These are phyloP conservation scores for Pseudisothecium myosuroides DNA, from an alignment of 225 moss, liverwort and hornwort genomes.

Conservation along the genomic window DNA sequence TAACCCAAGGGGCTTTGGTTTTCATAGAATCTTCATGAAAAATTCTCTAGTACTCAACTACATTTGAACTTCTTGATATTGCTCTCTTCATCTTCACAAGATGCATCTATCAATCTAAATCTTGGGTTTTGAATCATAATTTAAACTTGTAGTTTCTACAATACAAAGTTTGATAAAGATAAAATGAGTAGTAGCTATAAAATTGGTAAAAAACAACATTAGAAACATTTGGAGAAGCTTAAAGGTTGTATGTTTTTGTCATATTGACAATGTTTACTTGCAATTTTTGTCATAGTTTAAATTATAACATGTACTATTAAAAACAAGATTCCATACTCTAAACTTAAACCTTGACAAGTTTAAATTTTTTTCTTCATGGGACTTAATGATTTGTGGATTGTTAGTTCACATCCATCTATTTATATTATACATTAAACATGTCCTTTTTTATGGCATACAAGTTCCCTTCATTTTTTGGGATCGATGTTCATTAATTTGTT, in stretches of 20 bases:
- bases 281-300: neutral
- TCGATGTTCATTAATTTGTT: neutral
- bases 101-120: neutral
- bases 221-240: neutral
- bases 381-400: neutral
- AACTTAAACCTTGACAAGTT: neutral
- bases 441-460: neutral
- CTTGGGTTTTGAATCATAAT: neutral
- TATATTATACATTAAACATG: neutral
- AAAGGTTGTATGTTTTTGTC: neutral
- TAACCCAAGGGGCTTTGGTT: rapidly evolving
- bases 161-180: neutral
- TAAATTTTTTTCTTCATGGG: rapidly evolving
- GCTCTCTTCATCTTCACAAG: neutral
- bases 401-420: neutral
- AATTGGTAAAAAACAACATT: neutral
- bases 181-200: neutral
- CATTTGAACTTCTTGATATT: neutral
- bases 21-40: neutral
- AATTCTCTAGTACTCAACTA: neutral
- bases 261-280: neutral
- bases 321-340: neutral
- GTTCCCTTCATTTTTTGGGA: rapidly evolving
- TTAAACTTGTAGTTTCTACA: neutral
- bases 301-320: neutral